Conservation (phyloP, 257 asterid species). For the Cinchona pubescens region DNA sequence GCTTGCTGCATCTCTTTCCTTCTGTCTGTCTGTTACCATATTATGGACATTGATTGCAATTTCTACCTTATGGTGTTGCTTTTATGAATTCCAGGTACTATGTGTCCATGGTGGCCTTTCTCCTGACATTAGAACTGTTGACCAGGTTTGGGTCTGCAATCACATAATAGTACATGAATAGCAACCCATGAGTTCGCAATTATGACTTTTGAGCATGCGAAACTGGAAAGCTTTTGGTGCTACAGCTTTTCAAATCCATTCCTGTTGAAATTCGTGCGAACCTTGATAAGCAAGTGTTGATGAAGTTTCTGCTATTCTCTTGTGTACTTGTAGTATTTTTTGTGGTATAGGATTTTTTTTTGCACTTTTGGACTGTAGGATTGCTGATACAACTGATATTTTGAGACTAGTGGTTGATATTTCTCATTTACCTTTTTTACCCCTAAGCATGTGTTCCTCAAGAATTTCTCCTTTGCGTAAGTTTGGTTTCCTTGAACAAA, state of each 20-base stretch:
- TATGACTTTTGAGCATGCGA: neutral
- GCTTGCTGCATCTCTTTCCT: neutral
- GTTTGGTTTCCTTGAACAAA: neutral
- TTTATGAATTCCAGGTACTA: slow-evolving; percentile 59
- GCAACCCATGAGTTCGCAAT: neutral
- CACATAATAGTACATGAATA: neutral
- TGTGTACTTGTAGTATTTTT: neutral
- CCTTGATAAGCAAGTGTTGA: neutral
- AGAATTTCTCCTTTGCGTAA: neutral
- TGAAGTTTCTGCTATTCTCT: neutral
- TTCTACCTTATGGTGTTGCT: neutral
- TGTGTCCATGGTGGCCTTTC: slow-evolving; percentile 99
- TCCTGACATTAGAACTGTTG: slow-evolving; percentile 92
- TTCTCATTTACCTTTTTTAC: neutral
- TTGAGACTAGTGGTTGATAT: neutral
- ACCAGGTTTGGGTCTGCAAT: slow-evolving; percentile 56
- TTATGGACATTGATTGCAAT: neutral
- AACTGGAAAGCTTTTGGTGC: too few relatives aligned
- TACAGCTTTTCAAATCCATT: too few relatives aligned
- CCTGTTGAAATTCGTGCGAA: neutral
- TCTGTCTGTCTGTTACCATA: neutral
- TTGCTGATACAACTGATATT: neutral
- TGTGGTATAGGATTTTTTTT: neutral
- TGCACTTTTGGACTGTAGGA: neutral
- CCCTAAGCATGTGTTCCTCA: neutral